Evolutionary conservation across 352 stramenopile genomes (phyloP), one percentile per base, ranked within the genome.

Genomic region (Pythium utonaiense): DNA sequence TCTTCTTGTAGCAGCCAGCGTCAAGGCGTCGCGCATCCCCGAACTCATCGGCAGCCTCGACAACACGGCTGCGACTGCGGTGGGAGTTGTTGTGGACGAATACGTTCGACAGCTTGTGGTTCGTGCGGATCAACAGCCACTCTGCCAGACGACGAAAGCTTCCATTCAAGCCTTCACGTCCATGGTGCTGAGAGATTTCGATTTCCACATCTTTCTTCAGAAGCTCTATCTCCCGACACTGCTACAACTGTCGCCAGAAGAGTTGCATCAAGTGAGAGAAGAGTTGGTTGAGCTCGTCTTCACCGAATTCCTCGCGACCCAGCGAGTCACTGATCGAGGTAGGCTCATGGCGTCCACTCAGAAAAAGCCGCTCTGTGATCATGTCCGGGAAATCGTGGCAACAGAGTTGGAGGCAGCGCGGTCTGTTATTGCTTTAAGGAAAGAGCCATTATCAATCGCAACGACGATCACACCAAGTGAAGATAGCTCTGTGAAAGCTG

Each of bases 41-140:
- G 86, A 93, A 57, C 73, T 95, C 28, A 66, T 93, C n/a, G 86
- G 86, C 4, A 82, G 71, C n/a, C 75, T 95, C 41, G 83, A 95
- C 33, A 71, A 91, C 49, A 86, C 83, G 8, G 83, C 86, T 19
- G 83, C 86, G 6, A 58, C 91, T 30, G 82, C 82, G 1, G 55
- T 70, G 14, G 75, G 76, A n/a, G 88, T 95, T 47, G 74, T 93
- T 13, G 70, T 88, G 36, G 81, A 95, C 33, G 85, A 95, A 56
- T 93, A 89, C 62, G 74, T 83, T 62, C 49, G 69, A 41, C 85
- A 95, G 51, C 30, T 93, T 10, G 61, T 89, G 1, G 51, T 78
- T 40, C 51, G 52, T 1, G 57, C 52, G 0, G 36, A 45, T 9
- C 7, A 27, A 70, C 86, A 54, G 28, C n/a, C 62, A 10, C 9